Evolutionary conservation across 352 stramenopile genomes (phyloP).

Genomic region (Lagenidium sp.): DNA sequence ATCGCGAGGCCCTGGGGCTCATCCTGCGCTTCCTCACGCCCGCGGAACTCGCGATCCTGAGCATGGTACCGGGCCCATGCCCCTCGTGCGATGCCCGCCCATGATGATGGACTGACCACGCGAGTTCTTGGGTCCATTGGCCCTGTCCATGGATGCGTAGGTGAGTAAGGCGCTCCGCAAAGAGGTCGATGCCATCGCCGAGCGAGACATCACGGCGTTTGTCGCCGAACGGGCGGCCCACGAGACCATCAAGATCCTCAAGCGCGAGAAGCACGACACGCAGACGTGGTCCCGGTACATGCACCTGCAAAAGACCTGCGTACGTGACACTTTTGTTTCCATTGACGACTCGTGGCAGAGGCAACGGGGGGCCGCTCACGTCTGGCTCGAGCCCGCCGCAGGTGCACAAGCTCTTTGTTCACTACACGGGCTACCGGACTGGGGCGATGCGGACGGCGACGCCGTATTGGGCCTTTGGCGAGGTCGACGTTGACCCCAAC

Average conservation of each 20-base stretch:
- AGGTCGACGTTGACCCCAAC: conserved; percentile 70
- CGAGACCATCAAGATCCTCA: conserved; percentile 35
- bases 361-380: not conserved
- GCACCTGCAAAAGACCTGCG: conserved; percentile 62
- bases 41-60: conserved; percentile 28
- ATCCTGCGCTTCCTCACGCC: conserved; percentile 35
- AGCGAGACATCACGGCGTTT: conserved; percentile 31
- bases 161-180: conserved; percentile 28
- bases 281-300: conserved; percentile 62
- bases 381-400: conserved; percentile 3
- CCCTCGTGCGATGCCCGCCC: too few relatives aligned
- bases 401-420: conserved; percentile 70
- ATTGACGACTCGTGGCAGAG: too few relatives aligned
- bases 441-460: conserved; percentile 50
- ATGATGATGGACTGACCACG: too few relatives aligned
- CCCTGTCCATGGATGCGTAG: conserved; percentile 16
- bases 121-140: not conserved
- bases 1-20: conserved; percentile 33
- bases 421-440: conserved; percentile 80
- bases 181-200: conserved; percentile 42
- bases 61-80: too few relatives aligned
- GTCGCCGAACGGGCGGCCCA: conserved; percentile 18
- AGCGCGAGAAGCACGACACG: conserved; percentile 24
- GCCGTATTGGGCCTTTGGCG: conserved; percentile 61
- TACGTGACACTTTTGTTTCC: conserved; percentile 13